Percentiles rank a stretch among this genome's conserved stretches.
Evolutionary conservation across 805 yeast genomes (phyloP).

Genomic region (Ascoidea tarda): DNA sequence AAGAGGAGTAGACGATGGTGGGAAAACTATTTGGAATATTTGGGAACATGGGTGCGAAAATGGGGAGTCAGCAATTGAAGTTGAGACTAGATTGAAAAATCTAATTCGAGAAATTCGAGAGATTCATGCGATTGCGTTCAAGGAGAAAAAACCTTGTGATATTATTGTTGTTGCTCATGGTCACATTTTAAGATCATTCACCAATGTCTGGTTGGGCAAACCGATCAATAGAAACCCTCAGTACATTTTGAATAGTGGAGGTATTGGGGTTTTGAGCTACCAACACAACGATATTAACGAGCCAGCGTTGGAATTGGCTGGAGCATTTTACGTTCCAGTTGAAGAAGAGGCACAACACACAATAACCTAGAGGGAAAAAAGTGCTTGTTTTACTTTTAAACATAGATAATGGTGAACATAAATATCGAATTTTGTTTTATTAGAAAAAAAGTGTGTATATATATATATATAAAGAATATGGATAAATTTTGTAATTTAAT

Average conservation of each 20-base stretch:
- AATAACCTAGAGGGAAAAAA: neutral
- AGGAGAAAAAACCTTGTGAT: conserved; percentile 43
- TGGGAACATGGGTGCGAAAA: conserved; percentile 91
- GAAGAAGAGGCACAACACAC: conserved; percentile 31
- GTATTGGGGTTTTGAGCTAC: conserved; percentile 83
- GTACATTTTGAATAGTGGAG: conserved; percentile 86
- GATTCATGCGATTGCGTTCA: conserved; percentile 42
- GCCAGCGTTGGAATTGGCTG: conserved; percentile 77
- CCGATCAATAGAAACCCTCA: conserved; percentile 53
- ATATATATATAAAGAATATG: too few relatives aligned
- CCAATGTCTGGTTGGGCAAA: conserved; percentile 71
- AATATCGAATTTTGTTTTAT: too few relatives aligned
- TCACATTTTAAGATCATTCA: conserved; percentile 80
- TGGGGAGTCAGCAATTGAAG: conserved; percentile 61
- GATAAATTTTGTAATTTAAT: too few relatives aligned
- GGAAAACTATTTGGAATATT: conserved; percentile 47
- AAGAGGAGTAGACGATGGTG: conserved; percentile 39
- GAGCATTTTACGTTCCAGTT: conserved; percentile 65
- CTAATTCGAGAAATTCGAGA: conserved; percentile 50
- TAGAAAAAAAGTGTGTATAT: too few relatives aligned
- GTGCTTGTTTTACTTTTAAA: too few relatives aligned
- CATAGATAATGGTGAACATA: too few relatives aligned
- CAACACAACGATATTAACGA: conserved; percentile 76
- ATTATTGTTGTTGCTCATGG: conserved; percentile 86
- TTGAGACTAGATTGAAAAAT: conserved; percentile 58